Percentiles rank a stretch among this genome's conserved stretches.
These are phyloP conservation scores for Talaromyces rugulosus DNA, from an alignment of 2,329 filamentous ascomycete genomes.

Conservation along the genomic window DNA sequence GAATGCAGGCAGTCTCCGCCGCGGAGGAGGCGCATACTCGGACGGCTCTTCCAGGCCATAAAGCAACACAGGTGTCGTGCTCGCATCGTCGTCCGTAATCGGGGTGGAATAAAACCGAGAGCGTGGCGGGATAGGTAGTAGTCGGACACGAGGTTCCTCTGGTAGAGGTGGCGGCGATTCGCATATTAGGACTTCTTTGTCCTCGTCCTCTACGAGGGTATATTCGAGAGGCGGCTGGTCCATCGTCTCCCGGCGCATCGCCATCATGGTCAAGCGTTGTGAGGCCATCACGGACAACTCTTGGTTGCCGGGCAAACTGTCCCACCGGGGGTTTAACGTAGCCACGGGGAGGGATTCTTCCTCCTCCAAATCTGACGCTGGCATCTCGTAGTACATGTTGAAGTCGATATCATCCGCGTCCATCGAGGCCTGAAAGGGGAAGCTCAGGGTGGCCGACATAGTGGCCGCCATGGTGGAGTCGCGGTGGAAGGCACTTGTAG, in stretches of 20 bases:
- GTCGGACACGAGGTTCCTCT: background rate
- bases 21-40: background rate
- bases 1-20: background rate
- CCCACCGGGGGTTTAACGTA: background rate
- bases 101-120: constrained; percentile 9
- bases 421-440: constrained; percentile 11
- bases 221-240: background rate
- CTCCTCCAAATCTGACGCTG: background rate
- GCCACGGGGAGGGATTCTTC: background rate
- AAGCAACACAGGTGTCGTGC: constrained; percentile 5
- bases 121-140: background rate
- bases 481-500: background rate
- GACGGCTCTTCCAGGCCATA: constrained; percentile 12
- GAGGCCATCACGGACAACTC: background rate
- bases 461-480: constrained; percentile 9
- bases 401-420: constrained; percentile 6
- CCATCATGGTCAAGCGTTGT: constrained; percentile 4
- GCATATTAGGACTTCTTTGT: background rate
- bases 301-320: background rate
- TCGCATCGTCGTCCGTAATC: background rate
- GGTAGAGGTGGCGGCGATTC: constrained; percentile 1
- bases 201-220: background rate
- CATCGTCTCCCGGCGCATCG: background rate
- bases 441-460: constrained; percentile 11
- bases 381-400: background rate